Conservation (phyloP, 495 filamentous ascomycete genomes). For the Neurospora sp. region DNA sequence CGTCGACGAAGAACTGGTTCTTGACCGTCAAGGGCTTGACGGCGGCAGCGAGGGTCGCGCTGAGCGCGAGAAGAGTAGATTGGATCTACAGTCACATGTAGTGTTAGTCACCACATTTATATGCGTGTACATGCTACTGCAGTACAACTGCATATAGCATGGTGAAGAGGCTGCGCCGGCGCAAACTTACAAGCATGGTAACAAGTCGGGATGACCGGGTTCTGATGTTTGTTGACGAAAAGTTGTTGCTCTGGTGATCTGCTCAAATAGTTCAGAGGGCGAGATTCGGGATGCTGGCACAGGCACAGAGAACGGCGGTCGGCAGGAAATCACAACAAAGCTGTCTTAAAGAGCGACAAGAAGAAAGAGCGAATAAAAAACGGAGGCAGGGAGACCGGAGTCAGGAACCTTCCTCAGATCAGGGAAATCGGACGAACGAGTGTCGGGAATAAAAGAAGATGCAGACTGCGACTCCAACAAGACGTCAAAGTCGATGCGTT, state of each 20-base stretch:
- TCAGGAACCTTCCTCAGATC: background rate
- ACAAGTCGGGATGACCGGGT: background rate
- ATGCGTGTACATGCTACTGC: background rate
- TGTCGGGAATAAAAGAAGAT: background rate
- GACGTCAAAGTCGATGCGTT: background rate
- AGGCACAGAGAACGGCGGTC: background rate
- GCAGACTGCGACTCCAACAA: background rate
- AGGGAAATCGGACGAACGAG: background rate
- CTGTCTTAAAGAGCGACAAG: background rate
- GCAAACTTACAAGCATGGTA: background rate
- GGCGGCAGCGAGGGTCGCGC: conserved; percentile 49
- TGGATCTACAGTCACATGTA: conserved; percentile 17
- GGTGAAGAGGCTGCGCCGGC: background rate
- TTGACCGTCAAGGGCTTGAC: conserved; percentile 63
- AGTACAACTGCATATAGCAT: background rate
- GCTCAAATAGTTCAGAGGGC: background rate
- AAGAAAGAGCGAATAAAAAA: background rate
- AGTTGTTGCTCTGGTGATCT: background rate
- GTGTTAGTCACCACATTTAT: background rate
- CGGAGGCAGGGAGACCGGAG: background rate
- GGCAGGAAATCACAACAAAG: background rate
- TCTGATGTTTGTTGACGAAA: background rate
- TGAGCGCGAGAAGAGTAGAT: conserved; percentile 33
- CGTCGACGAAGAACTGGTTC: conserved; percentile 76
- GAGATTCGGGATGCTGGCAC: background rate